A percentile compares a stretch with the other conserved stretches of the same genome.
phyloP scores from a whole-genome alignment of 73 alveolate genomes.

The Uronychia binucleata region DNA sequence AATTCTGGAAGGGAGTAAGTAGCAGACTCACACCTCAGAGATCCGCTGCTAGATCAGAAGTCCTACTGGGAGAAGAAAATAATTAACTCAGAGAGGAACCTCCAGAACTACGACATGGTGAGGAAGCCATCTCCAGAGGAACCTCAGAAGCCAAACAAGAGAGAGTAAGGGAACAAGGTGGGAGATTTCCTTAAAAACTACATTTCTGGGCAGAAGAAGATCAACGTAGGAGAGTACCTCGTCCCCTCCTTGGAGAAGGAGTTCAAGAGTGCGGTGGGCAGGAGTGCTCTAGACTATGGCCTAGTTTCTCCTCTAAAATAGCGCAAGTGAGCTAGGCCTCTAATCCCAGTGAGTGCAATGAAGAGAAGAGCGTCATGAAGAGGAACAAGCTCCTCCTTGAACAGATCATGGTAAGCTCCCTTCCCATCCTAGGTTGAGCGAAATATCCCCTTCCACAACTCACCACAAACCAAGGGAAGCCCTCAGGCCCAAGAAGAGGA shows the following conservation, averaged over 20 bases:
- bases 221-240: not conserved
- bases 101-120: not conserved
- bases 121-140: not conserved
- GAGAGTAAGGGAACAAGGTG: not conserved
- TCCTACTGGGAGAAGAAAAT: not conserved
- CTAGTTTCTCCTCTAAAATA: not conserved
- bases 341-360: not conserved
- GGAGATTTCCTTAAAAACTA: not conserved
- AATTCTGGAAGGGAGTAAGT: not conserved
- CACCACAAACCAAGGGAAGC: too few species aligned
- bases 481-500: too few species aligned
- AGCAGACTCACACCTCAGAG: not conserved
- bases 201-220: not conserved
- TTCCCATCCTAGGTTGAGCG: too few species aligned
- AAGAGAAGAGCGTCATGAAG: not conserved
- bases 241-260: not conserved
- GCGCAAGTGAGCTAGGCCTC: not conserved
- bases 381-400: not conserved
- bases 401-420: not conserved
- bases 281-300: not conserved
- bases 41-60: not conserved
- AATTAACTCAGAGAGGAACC: not conserved
- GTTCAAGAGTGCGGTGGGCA: not conserved
- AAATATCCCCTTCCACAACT: too few species aligned
- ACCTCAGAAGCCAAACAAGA: not conserved